Evolutionary conservation across 176 grass and related monocot genomes (phyloP).

Genomic region (Aegilops sharonensis): DNA sequence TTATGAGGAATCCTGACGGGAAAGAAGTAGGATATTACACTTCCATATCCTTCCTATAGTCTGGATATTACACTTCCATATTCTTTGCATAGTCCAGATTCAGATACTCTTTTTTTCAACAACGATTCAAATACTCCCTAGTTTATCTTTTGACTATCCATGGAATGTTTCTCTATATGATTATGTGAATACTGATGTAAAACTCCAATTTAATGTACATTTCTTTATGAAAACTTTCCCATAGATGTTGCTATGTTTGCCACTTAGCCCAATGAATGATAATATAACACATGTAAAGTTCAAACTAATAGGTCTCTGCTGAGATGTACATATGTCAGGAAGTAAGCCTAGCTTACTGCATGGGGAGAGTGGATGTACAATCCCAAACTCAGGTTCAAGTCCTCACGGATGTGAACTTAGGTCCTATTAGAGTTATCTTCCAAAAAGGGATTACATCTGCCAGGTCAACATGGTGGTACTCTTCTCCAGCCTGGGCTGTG

Average conservation of each 20-base stretch:
- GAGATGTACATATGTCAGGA: neutral
- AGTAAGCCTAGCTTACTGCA: neutral
- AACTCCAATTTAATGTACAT: neutral
- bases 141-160: neutral
- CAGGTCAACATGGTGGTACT: conserved; percentile 4
- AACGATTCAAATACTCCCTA: neutral
- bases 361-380: neutral
- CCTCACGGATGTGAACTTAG: neutral
- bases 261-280: neutral
- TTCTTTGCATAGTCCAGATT: conserved; percentile 24
- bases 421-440: neutral
- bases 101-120: neutral
- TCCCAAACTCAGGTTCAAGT: neutral
- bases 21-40: conserved; percentile 69
- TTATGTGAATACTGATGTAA: neutral
- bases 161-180: conserved; percentile 2
- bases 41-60: conserved; percentile 20
- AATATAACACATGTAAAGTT: neutral
- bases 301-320: neutral
- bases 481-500: neutral
- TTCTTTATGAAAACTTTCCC: neutral
- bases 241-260: neutral
- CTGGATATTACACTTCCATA: conserved; percentile 12
- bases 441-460: neutral
- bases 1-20: conserved; percentile 95